These are phyloP conservation scores for Phaseolus coccineus DNA, from an alignment of 331 rosid species.

Conservation along the genomic window DNA sequence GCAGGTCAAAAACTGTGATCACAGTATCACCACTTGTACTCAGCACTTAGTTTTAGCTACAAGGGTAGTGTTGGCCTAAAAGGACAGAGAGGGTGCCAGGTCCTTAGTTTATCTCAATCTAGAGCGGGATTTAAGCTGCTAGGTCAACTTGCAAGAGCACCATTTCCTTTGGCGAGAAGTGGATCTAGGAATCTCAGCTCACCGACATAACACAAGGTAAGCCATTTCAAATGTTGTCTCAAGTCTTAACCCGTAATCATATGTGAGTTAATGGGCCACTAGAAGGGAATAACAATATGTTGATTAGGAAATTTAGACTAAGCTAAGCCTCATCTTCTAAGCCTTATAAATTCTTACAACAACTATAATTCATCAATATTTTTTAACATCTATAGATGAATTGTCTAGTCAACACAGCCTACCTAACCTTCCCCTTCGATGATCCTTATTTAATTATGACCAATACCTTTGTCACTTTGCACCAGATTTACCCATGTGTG, in stretches of 20 bases:
- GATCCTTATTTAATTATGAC: conserved; percentile 1
- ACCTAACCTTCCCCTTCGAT: neutral
- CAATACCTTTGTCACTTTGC: neutral
- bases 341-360: neutral
- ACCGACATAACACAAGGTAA: neutral
- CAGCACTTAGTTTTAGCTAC: neutral
- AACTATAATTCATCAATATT: neutral
- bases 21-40: neutral
- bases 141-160: neutral
- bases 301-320: neutral
- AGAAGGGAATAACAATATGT: neutral
- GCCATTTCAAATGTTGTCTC: neutral
- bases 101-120: neutral
- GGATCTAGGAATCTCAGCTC: conserved; percentile 9
- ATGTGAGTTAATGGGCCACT: neutral
- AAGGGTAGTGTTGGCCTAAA: neutral
- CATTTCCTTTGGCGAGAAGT: conserved; percentile 26
- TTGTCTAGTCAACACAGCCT: neutral
- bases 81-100: neutral
- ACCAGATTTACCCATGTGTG: neutral
- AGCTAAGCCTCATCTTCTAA: neutral
- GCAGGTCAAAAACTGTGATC: conserved; percentile 10
- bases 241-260: neutral
- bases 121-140: conserved; percentile 9
- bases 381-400: neutral